These are phyloP conservation scores for Blastobotrys niveus DNA, from an alignment of 1,139 yeast species.

Conservation along the genomic window DNA sequence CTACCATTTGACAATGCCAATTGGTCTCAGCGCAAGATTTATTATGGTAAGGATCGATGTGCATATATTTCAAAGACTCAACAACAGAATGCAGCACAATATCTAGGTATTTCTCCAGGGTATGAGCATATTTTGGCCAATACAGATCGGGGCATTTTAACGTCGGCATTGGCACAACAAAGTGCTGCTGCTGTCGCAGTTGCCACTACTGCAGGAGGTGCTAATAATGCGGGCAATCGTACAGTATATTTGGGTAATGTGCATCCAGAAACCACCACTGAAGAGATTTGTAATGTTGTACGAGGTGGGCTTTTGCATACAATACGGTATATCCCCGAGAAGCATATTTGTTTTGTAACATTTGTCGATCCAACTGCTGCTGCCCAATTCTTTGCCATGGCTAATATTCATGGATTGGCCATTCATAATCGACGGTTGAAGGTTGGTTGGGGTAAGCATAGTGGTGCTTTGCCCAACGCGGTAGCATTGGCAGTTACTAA, in stretches of 20 bases:
- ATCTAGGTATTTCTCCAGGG: constrained; percentile 84
- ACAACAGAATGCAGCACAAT: constrained; percentile 96
- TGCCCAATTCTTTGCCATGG: constrained; percentile 86
- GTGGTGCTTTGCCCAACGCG: constrained; percentile 82
- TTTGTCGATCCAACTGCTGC: constrained; percentile 91
- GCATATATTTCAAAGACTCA: constrained; percentile 83
- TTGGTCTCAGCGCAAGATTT: constrained; percentile 60
- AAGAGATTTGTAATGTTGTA: constrained; percentile 89
- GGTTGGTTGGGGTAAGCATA: constrained; percentile 96
- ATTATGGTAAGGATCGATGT: constrained; percentile 86
- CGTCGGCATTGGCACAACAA: constrained; percentile 51
- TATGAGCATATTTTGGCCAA: constrained; percentile 78
- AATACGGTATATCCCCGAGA: constrained; percentile 56
- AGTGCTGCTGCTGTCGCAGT: constrained; percentile 72
- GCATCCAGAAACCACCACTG: constrained; percentile 78
- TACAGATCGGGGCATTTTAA: constrained; percentile 62
- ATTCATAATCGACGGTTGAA: constrained; percentile 76
- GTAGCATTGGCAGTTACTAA: constrained; percentile 82
- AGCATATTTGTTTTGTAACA: constrained; percentile 87
- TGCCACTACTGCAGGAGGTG: constrained; percentile 71
- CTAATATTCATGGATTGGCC: constrained; percentile 73
- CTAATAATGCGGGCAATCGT: constrained; percentile 79
- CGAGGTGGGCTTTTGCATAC: constrained; percentile 84
- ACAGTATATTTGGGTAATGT: constrained; percentile 86
- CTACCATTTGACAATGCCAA: constrained; percentile 44